A percentile compares a stretch with the other conserved stretches of the same genome.
phyloP scores from a whole-genome alignment of 345 rosid genomes.

The Corymbia maculata region DNA sequence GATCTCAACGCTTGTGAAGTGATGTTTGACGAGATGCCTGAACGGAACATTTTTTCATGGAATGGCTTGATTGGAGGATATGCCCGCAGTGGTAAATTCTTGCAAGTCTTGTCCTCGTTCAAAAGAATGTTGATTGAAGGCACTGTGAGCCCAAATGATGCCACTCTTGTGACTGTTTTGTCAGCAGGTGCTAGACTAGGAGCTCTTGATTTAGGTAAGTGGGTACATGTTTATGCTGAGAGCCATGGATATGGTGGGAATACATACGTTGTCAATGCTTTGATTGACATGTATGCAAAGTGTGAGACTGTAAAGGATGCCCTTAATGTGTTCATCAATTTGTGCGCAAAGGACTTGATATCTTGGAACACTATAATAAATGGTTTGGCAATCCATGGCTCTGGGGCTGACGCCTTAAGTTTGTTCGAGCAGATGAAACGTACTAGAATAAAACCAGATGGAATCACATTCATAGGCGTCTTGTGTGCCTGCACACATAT shows the following conservation, averaged over 20 bases:
- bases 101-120: conserved; percentile 44
- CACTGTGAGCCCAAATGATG: conserved; percentile 50
- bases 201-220: conserved; percentile 59
- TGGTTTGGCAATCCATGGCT: conserved; percentile 68
- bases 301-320: conserved; percentile 60
- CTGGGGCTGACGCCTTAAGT: conserved; percentile 51
- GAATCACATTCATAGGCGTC: conserved; percentile 61
- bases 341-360: conserved; percentile 56
- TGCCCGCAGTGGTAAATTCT: conserved; percentile 27
- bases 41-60: conserved; percentile 76
- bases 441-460: conserved; percentile 47
- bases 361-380: conserved; percentile 74
- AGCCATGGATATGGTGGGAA: conserved; percentile 41
- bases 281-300: conserved; percentile 88
- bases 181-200: conserved; percentile 79
- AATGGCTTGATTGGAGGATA: conserved; percentile 63
- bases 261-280: conserved; percentile 54
- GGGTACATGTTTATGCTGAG: conserved; percentile 57
- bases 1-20: conserved; percentile 38
- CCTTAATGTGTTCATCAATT: conserved; percentile 34
- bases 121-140: conserved; percentile 50
- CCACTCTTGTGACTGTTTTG: conserved; percentile 63
- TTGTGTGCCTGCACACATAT: conserved; percentile 65
- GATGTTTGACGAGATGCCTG: conserved; percentile 62
- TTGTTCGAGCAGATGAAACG: conserved; percentile 50